Base-by-base conservation (phyloP, 805 yeast species). In the Vanderwaltozyma tropicalis region DNA sequence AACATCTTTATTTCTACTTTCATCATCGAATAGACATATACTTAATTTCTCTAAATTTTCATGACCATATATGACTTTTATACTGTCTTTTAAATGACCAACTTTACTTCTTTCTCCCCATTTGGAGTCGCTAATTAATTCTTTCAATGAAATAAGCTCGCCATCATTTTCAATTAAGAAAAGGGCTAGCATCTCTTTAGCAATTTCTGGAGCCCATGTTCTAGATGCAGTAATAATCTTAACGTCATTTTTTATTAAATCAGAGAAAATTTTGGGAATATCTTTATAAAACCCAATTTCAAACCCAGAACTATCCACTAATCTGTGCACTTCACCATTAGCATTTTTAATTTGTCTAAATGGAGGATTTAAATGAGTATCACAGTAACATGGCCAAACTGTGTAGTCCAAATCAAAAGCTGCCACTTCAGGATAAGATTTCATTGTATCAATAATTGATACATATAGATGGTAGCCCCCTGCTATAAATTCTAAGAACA, bases 201-300 rank as follows among this genome's bases (percentile, higher is more conserved):
- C 95, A n/a, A 80, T 63, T n/a, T 71, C 66, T 0, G 95, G 94
- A 1, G 85, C 74, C 42, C 74, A 73, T 0, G 96, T 86, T 47
- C 95, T 66, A 19, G 89, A 79, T 0, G 95, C 95, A 3, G 80
- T 76, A 21, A 80, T 69, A 1, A 83, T 68, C 25, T 55, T 59
- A 7, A 78, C 76, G 4, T 55, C 63, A 15, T 73, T 60, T 1
- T 59, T 59, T 22, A 60, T 58, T 39, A 86, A 59, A 39, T 74
- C 78, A 11, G 54, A 49, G 13, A 86, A 59, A 9, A 86, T 79
- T 12, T 63, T 67, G 10, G 74, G 76, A 15, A 86, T 89, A 45
- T 86, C 94, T 17, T 63, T 64, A 53, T 74, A 86, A 35, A 85
- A 69, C 0, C 73, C 54, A 13, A 83, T 61, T 30, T 67, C 62